These are phyloP conservation scores for Citrullus colocynthis DNA, from an alignment of 306 rosid species.

Conservation along the genomic window DNA sequence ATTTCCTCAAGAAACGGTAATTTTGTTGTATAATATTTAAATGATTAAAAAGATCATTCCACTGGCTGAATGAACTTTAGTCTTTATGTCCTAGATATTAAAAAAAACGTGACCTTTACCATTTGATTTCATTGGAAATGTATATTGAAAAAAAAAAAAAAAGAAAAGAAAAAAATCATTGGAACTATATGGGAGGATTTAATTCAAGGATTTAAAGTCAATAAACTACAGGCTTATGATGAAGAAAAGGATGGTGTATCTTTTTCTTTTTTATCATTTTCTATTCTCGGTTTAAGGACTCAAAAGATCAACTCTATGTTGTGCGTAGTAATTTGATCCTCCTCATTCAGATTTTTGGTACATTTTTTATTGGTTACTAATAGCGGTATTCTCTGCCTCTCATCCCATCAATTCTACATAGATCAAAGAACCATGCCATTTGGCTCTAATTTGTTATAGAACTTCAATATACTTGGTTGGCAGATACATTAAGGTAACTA, in stretches of 20 bases:
- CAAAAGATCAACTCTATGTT: not conserved
- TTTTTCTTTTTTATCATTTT: not conserved
- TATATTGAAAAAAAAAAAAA: not conserved
- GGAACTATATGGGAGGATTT: not conserved
- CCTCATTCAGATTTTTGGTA: constrained; percentile 7
- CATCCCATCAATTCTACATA: constrained; percentile 8
- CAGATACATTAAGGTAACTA: constrained; percentile 67
- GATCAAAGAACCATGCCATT: constrained; percentile 50
- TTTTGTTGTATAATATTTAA: constrained; percentile 4
- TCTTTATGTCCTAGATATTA: not conserved
- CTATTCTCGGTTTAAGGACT: not conserved
- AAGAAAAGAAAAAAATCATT: not conserved
- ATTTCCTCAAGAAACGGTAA: constrained; percentile 30
- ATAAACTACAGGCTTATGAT: not conserved
- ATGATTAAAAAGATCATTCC: not conserved
- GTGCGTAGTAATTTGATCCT: not conserved
- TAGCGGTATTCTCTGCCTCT: constrained; percentile 7
- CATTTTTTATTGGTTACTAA: constrained; percentile 8
- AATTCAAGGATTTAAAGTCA: not conserved
- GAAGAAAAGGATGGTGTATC: not conserved
- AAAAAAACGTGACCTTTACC: not conserved
- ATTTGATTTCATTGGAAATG: not conserved
- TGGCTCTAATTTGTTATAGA: constrained; percentile 35
- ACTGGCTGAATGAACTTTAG: not conserved
- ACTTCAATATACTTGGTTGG: constrained; percentile 66